Percentiles rank a stretch among this genome's conserved stretches.
Conservation (phyloP, 108 stramenopile genomes). For the Nannochloropsis gaditana region DNA sequence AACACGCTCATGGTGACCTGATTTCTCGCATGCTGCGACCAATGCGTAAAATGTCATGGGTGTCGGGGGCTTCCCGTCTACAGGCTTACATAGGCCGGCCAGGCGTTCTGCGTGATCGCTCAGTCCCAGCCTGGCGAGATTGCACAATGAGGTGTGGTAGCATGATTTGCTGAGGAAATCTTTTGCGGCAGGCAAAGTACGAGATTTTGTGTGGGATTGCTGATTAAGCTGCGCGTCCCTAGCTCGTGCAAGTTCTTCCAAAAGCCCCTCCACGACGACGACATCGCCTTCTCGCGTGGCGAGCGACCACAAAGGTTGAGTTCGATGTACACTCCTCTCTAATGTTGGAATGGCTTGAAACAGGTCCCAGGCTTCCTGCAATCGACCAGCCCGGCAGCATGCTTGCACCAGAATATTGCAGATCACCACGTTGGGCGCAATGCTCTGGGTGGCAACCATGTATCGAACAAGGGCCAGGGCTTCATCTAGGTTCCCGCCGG, state of each 20-base stretch:
- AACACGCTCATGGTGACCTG: not conserved
- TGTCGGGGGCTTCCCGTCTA: not conserved
- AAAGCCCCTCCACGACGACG: not conserved
- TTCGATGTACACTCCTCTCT: not conserved
- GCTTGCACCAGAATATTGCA: not conserved
- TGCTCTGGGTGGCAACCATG: not conserved
- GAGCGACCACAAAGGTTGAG: slow-evolving; percentile 1
- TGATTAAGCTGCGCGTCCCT: not conserved
- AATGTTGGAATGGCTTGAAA: slow-evolving; percentile 7
- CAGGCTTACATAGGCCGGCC: not conserved
- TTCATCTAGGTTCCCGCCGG: not conserved
- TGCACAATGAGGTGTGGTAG: not conserved
- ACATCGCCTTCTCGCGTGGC: not conserved
- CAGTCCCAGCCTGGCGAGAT: slow-evolving; percentile 11
- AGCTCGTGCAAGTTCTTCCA: not conserved
- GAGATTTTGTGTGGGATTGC: not conserved
- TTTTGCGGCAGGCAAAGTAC: not conserved
- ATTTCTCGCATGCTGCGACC: not conserved
- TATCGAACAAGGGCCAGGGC: slow-evolving; percentile 3
- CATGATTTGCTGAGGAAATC: not conserved
- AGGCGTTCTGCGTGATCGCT: not conserved
- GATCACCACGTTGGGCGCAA: not conserved
- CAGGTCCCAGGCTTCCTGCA: not conserved
- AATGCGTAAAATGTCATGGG: slow-evolving; percentile 13
- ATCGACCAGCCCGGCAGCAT: not conserved